These are phyloP conservation scores for Pichia sp. DNA, from an alignment of 1,139 yeast genomes.

Conservation along the genomic window DNA sequence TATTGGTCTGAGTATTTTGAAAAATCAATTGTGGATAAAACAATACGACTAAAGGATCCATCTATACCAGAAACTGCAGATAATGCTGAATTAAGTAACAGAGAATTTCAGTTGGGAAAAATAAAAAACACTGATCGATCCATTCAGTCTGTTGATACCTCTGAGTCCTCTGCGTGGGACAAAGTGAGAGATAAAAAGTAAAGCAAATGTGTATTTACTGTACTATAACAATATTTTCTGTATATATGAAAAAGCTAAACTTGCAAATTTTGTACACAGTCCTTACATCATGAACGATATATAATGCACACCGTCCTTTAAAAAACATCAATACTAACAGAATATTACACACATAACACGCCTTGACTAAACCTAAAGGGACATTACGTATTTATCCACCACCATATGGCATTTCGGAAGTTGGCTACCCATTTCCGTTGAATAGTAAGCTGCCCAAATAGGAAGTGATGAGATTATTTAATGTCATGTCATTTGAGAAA, in stretches of 20 bases:
- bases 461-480: not conserved
- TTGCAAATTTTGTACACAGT: too few relatives aligned
- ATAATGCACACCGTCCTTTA: too few relatives aligned
- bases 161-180: slow-evolving; percentile 1
- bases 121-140: not conserved
- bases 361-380: too few relatives aligned
- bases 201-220: not conserved
- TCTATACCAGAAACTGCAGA: not conserved
- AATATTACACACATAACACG: too few relatives aligned
- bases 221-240: too few relatives aligned
- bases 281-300: too few relatives aligned
- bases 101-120: not conserved
- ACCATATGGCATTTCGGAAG: too few relatives aligned
- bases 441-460: not conserved
- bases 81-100: not conserved
- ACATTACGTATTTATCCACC: too few relatives aligned
- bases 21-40: slow-evolving; percentile 17
- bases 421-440: too few relatives aligned
- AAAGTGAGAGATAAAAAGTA: not conserved
- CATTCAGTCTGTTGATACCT: not conserved
- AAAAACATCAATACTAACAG: too few relatives aligned
- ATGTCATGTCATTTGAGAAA: too few relatives aligned
- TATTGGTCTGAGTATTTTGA: slow-evolving; percentile 25
- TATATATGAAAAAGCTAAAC: too few relatives aligned
- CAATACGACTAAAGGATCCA: slow-evolving; percentile 21